A percentile compares a stretch with the other conserved stretches of the same genome.
phyloP scores from a whole-genome alignment of 768 basidiomycete species.

The Sporobolomyces pararoseus region DNA sequence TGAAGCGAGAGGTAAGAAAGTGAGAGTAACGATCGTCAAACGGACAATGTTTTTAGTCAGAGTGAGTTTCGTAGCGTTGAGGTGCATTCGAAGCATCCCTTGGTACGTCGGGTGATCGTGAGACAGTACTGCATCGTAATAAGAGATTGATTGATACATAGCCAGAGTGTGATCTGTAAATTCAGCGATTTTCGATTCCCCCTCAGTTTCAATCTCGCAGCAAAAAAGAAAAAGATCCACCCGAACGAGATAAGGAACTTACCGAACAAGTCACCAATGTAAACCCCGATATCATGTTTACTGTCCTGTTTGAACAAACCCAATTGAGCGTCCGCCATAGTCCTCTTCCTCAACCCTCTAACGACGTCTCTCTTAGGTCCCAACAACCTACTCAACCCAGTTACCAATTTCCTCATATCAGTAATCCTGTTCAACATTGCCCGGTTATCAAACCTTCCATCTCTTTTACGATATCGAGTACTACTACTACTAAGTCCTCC shows the following conservation, averaged over 20 bases:
- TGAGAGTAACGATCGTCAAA: slow-evolving; percentile 65
- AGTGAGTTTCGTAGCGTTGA: slow-evolving; percentile 60
- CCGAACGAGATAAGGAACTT: too few species aligned
- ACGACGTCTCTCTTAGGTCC: slow-evolving; percentile 79
- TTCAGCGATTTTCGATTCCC: background rate
- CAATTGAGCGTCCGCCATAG: slow-evolving; percentile 48
- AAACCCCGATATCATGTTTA: slow-evolving; percentile 70
- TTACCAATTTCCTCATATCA: slow-evolving; percentile 69
- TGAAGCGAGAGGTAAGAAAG: slow-evolving; percentile 63
- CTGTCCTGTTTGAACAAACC: slow-evolving; percentile 52
- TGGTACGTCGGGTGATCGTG: slow-evolving; percentile 84
- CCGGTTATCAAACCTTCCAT: slow-evolving; percentile 27
- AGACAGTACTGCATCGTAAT: slow-evolving; percentile 83
- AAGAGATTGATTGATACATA: slow-evolving; percentile 73
- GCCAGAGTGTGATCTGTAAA: slow-evolving; percentile 78
- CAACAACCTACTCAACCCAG: slow-evolving; percentile 68
- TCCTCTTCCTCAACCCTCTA: slow-evolving; percentile 70
- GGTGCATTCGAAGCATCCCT: slow-evolving; percentile 65
- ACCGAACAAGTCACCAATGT: slow-evolving; percentile 92
- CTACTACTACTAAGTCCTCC: too few species aligned
- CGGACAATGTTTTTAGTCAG: slow-evolving; percentile 65
- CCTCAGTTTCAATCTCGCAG: background rate
- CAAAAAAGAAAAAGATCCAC: background rate
- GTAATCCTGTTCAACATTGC: slow-evolving; percentile 67
- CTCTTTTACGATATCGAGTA: slow-evolving; percentile 3